Conservation (phyloP, 805 yeast species). For the Hanseniaspora hatyaiensis region DNA sequence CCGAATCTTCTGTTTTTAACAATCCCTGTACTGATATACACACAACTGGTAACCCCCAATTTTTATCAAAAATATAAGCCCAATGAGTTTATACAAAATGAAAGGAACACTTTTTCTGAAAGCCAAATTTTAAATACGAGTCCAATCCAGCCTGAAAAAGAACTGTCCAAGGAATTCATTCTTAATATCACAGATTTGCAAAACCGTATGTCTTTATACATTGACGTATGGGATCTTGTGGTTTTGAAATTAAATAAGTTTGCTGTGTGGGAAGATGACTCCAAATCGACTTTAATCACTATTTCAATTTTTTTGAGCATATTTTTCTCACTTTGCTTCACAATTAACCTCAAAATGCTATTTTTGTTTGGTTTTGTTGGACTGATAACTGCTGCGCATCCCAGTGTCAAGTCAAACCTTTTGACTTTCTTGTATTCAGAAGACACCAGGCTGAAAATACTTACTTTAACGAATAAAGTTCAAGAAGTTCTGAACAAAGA, state of each 20-base stretch:
- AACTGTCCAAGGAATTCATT: constrained; percentile 64
- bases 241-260: not conserved
- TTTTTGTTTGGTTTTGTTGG: constrained; percentile 9
- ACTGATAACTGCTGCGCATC: constrained; percentile 38
- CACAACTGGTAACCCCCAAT: constrained; percentile 40
- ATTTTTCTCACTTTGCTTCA: not conserved
- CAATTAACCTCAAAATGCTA: not conserved
- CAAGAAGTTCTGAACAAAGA: not conserved
- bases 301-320: not conserved
- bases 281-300: not conserved
- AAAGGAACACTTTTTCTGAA: constrained; percentile 31
- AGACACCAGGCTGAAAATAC: constrained; percentile 45
- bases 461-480: constrained; percentile 37
- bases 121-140: constrained; percentile 37
- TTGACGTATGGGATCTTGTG: constrained; percentile 45
- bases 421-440: constrained; percentile 46
- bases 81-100: not conserved
- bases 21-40: constrained; percentile 43
- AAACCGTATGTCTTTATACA: constrained; percentile 61
- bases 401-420: constrained; percentile 38
- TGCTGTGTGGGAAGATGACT: constrained; percentile 8
- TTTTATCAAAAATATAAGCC: constrained; percentile 55
- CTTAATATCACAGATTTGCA: constrained; percentile 74
- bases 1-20: constrained; percentile 44
- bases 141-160: constrained; percentile 62